Percentiles rank a stretch among this genome's conserved stretches.
Evolutionary conservation across 345 rosid species (phyloP).

Genomic region (Gossypioides kirkii): DNA sequence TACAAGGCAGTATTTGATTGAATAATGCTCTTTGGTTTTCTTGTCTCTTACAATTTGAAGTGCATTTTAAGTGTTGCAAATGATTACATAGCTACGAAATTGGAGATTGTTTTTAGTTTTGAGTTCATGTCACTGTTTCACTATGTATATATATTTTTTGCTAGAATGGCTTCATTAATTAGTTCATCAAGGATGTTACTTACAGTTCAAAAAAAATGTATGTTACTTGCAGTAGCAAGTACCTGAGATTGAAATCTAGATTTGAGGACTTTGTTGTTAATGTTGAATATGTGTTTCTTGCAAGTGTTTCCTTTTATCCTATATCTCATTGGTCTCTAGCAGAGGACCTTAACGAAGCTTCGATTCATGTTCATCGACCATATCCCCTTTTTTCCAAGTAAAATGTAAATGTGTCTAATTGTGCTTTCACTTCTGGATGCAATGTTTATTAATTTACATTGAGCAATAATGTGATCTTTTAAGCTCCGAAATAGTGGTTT

Average conservation of each 20-base stretch:
- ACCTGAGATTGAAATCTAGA: not conserved
- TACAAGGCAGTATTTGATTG: not conserved
- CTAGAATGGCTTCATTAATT: not conserved
- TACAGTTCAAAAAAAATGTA: not conserved
- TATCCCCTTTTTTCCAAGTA: not conserved
- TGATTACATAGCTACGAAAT: not conserved
- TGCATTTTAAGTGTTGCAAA: not conserved
- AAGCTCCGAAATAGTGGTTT: not conserved
- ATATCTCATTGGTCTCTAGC: not conserved
- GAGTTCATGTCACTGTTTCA: not conserved
- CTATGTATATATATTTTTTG: not conserved
- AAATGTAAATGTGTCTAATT: not conserved
- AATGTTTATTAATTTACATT: constrained; percentile 6
- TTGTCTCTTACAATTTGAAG: not conserved
- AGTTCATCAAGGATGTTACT: not conserved
- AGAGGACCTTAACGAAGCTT: not conserved
- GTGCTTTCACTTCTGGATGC: not conserved
- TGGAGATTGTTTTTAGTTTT: not conserved
- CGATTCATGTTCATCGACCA: not conserved
- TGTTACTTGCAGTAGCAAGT: not conserved
- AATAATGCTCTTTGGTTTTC: constrained; percentile 7
- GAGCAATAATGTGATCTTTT: not conserved
- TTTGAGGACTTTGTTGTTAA: not conserved
- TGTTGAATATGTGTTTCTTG: constrained; percentile 7
- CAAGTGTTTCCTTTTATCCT: not conserved